Evolutionary conservation across 805 yeast genomes (phyloP), one percentile per base, ranked within the genome.

Genomic region (Starmerella powellii): DNA sequence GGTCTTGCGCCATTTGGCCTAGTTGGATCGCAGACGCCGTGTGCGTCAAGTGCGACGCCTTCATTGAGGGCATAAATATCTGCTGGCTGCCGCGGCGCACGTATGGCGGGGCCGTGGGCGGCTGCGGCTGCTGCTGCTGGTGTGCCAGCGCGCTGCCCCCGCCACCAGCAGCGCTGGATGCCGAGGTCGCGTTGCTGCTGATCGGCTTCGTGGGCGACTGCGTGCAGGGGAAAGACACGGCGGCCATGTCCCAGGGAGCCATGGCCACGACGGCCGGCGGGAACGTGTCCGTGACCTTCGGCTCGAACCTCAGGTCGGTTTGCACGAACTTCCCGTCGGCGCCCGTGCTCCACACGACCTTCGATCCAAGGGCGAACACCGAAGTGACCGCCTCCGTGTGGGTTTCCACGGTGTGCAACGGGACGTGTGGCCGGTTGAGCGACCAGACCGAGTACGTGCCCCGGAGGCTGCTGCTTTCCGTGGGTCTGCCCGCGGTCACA

Each of bases 341-440:
- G 2, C 78, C 70, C 20, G 69, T 63, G 29, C 74, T 67, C 61
- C 74, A 69, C 6, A 76, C 48, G 29, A 57, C 54, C 33, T 31
- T 20, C 2, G 55, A 44, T 2, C 42, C 31, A 3, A 37, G 36
- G 8, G 50, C 48, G 2, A 16, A 31, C 8, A 83, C 56, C n/a
- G 79, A 85, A 8, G 78, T 67, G 3, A 74, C 67, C 36, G 67
- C 67, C 21, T 66, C 67, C 0, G 64, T 44, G 50, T 77, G 82
- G 6, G 61, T 54, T 41, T 70, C 74, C 23, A 75, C 58, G 4
- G 70, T 64, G 48, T 70, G 64, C 31, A 70, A 68, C 1, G 96
- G 95, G 18, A 86, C 71, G 55, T 71, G 79, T 50, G 77, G 81
- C 48, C 95, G 66, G 29, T 70, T 37, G n/a, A 55, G 42, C 15